Evolutionary conservation across 2,329 filamentous ascomycete species (phyloP).

Genomic region (Aureobasidium sp.): DNA sequence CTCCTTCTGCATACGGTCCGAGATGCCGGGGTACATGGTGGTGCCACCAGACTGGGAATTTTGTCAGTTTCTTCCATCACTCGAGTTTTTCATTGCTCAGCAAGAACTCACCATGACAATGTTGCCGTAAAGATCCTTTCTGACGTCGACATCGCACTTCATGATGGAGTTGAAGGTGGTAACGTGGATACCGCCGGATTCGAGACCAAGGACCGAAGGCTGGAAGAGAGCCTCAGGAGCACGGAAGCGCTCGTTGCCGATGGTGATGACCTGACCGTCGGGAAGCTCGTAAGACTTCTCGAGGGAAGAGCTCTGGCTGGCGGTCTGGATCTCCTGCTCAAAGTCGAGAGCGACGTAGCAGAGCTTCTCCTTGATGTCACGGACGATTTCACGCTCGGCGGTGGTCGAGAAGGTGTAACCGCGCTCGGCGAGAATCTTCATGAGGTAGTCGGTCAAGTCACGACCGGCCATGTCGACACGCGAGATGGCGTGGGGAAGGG

Average conservation of each 20-base stretch:
- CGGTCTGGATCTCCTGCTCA: slow-evolving; percentile 99
- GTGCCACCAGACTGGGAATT: slow-evolving; percentile 86
- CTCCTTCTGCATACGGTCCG: slow-evolving; percentile 99
- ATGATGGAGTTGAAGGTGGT: slow-evolving; percentile 99
- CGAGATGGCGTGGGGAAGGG: slow-evolving; percentile 98
- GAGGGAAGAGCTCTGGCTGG: slow-evolving; percentile 94
- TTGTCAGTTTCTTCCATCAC: slow-evolving; percentile 31
- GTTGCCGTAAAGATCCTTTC: slow-evolving; percentile 99
- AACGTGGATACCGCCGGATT: slow-evolving; percentile 98
- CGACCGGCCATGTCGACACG: slow-evolving; percentile 99
- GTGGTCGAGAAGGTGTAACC: slow-evolving; percentile 99
- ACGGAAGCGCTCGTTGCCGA: slow-evolving; percentile 99
- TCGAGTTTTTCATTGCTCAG: slow-evolving; percentile 13
- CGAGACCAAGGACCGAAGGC: slow-evolving; percentile 94
- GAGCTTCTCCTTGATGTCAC: slow-evolving; percentile 99
- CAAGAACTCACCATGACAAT: slow-evolving; percentile 88
- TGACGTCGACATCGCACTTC: slow-evolving; percentile 99
- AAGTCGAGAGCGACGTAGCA: slow-evolving; percentile 99
- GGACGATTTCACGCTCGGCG: slow-evolving; percentile 99
- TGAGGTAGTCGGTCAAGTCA: slow-evolving; percentile 99
- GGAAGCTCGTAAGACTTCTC: slow-evolving; percentile 99
- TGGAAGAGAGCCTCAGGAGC: slow-evolving; percentile 99
- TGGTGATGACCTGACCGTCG: slow-evolving; percentile 99
- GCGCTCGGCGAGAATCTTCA: slow-evolving; percentile 99
- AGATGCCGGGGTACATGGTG: slow-evolving; percentile 99